Percentiles rank a stretch among this genome's conserved stretches.
These are phyloP conservation scores for Trichoderma simmonsii DNA, from an alignment of 2,329 filamentous ascomycete species.

Conservation along the genomic window DNA sequence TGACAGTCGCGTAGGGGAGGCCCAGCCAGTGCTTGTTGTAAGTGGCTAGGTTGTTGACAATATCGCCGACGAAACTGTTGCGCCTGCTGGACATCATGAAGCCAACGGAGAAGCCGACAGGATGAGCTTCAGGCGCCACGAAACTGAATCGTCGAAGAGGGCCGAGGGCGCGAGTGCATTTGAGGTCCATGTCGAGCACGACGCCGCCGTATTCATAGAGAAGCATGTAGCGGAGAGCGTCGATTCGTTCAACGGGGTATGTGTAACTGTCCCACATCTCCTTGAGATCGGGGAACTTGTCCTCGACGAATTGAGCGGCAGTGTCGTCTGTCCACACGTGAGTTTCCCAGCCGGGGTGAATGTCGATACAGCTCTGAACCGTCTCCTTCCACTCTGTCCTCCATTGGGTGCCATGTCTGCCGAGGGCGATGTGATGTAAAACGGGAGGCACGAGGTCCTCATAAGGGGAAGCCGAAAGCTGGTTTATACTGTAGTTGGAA, in stretches of 20 bases:
- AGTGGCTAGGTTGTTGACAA: conserved; percentile 32
- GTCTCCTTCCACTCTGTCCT: conserved; percentile 29
- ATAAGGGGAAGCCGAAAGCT: conserved; percentile 29
- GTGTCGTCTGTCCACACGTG: conserved; percentile 25
- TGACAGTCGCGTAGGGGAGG: conserved; percentile 40
- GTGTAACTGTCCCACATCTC: conserved; percentile 50
- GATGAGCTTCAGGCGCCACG: conserved; percentile 40
- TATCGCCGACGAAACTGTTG: conserved; percentile 33
- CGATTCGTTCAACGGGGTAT: conserved; percentile 67
- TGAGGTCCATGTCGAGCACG: conserved; percentile 29
- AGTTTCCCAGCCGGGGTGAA: conserved; percentile 34
- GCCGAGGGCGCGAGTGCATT: conserved; percentile 38
- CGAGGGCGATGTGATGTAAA: conserved; percentile 35
- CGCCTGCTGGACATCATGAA: conserved; percentile 40
- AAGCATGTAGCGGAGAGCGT: conserved; percentile 62
- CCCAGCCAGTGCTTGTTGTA: conserved; percentile 40
- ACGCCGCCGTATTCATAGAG: conserved; percentile 34
- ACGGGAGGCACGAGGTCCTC: conserved; percentile 34
- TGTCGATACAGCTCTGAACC: conserved; percentile 33
- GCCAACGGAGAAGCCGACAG: conserved; percentile 39
- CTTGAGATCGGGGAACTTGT: conserved; percentile 30
- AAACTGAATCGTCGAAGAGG: conserved; percentile 40
- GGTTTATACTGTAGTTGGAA: conserved; percentile 30
- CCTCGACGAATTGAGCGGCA: conserved; percentile 21
- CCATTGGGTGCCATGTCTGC: conserved; percentile 23